Base-by-base conservation (phyloP, 805 yeast genomes). In the Starmerella powellii region DNA sequence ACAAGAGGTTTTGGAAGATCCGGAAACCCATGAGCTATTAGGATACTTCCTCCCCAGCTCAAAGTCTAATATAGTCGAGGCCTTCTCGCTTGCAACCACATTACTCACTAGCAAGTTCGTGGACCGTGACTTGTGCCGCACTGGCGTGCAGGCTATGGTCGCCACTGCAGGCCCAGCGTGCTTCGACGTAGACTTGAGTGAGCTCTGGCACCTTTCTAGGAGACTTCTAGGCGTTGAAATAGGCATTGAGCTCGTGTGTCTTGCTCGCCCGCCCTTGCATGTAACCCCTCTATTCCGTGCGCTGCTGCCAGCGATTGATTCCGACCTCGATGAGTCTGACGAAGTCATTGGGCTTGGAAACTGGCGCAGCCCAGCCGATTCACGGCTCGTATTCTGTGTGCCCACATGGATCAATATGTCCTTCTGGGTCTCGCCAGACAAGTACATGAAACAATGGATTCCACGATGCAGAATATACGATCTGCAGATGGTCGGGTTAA, bases 371-470 rank as follows among this genome's bases (percentile, higher is more conserved):
- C 44, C 44, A 15, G 31, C 44, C 8, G 17, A 24, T 12, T 30
- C 41, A n/a, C 34, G 51, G 20, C 41, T 47, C 19, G 50, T 46
- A 12, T 57, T 36, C 26, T 40, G 41, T 17, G 80, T 86, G 10
- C 98, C 99, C 1, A 80, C 82, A 37, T 91, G 98, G 96, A 73
- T 91, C 54, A 95, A 93, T 57, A 80, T 87, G 12, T 86, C 95
- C 0, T 91, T 81, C 56, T 91, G 94, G 82, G 75, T 72, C 41
- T 83, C 80, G 38, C 59, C 69, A 2, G 65, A 67, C 23, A 63
- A 65, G 37, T 50, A 56, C 62, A 30, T 56, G 53, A 43, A 65
- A 57, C 60, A 62, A 51, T 88, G 97, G 96, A 72, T 80, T n/a
- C 96, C 98, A 0, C 67, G 91, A 28, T 86, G 96, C 60, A 85